Conservation (phyloP, 306 rosid genomes). For the Ormosia semicastrata region DNA sequence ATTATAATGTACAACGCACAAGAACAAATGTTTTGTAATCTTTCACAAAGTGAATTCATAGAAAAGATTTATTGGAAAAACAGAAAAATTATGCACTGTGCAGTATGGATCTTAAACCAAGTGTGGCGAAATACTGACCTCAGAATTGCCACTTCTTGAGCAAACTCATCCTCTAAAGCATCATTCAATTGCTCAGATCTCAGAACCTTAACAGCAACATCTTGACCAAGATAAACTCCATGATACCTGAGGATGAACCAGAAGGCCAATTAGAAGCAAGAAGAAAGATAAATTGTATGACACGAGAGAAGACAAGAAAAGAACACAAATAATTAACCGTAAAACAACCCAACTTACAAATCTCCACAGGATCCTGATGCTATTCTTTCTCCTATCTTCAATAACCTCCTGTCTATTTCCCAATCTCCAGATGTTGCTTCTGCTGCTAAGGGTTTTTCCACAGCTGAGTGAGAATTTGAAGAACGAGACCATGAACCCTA, state of each 20-base stretch:
- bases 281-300: background rate
- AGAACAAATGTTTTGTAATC: background rate
- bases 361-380: slow-evolving; percentile 99
- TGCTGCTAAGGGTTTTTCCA: slow-evolving; percentile 55
- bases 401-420: slow-evolving; percentile 91
- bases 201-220: slow-evolving; percentile 95
- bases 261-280: slow-evolving; percentile 16
- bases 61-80: slow-evolving; percentile 11
- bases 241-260: slow-evolving; percentile 54
- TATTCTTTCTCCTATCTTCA: slow-evolving; percentile 86
- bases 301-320: background rate
- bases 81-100: background rate
- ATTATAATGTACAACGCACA: background rate
- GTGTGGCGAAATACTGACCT: slow-evolving; percentile 48
- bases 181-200: slow-evolving; percentile 82
- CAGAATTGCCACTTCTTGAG: slow-evolving; percentile 91
- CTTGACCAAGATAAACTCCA: slow-evolving; percentile 87
- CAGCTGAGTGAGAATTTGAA: slow-evolving; percentile 56
- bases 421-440: slow-evolving; percentile 67
- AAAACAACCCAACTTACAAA: slow-evolving; percentile 61
- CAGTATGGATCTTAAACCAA: slow-evolving; percentile 8
- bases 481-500: slow-evolving; percentile 98
- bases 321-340: background rate
- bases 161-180: slow-evolving; percentile 86
- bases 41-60: slow-evolving; percentile 7